Percentiles rank a stretch among this genome's conserved stretches.
Evolutionary conservation across 2,329 filamentous ascomycete species (phyloP).

Genomic region (Aspergillus costaricaensis): DNA sequence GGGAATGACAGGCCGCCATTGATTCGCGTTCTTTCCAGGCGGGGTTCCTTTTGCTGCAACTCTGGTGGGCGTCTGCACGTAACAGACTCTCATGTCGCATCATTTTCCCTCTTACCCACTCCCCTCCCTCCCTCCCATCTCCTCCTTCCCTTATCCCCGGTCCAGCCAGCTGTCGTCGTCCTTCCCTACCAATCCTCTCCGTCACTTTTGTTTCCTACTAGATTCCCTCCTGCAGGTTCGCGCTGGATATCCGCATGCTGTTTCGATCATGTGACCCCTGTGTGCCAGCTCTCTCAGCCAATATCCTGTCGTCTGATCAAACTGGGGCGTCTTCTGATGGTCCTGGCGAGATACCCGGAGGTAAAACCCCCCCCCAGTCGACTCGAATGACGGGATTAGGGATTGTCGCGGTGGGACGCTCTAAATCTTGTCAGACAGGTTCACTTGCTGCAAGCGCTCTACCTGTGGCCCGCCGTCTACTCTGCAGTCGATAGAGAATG

Average conservation of each 20-base stretch:
- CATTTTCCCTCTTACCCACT: slow-evolving; percentile 11
- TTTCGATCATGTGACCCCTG: slow-evolving; percentile 42
- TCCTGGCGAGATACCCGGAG: slow-evolving; percentile 20
- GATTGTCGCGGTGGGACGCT: slow-evolving; percentile 23
- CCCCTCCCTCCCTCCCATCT: slow-evolving; percentile 9
- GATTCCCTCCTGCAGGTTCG: slow-evolving; percentile 31
- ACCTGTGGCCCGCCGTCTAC: slow-evolving; percentile 22
- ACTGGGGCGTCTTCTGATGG: slow-evolving; percentile 22
- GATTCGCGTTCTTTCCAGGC: slow-evolving; percentile 22
- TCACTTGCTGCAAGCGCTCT: slow-evolving; percentile 28
- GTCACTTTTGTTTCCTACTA: slow-evolving; percentile 2
- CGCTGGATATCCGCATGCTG: slow-evolving; percentile 36
- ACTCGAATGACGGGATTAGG: slow-evolving; percentile 14
- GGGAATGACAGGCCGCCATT: slow-evolving; percentile 14
- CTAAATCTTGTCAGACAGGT: slow-evolving; percentile 36
- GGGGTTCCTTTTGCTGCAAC: slow-evolving; percentile 20
- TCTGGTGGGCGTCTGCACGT: slow-evolving; percentile 20
- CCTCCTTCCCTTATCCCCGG: slow-evolving; percentile 16
- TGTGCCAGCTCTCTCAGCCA: slow-evolving; percentile 27
- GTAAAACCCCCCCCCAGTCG: slow-evolving; percentile 29
- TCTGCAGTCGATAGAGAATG: slow-evolving; percentile 20
- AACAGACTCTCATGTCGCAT: slow-evolving; percentile 23
- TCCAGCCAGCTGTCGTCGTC: slow-evolving; percentile 14
- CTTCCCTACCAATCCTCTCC: slow-evolving; percentile 26
- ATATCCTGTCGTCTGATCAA: slow-evolving; percentile 26